These are phyloP conservation scores for Radiomyces spectabilis DNA, from an alignment of 192 early-diverging fungal species.

Conservation along the genomic window DNA sequence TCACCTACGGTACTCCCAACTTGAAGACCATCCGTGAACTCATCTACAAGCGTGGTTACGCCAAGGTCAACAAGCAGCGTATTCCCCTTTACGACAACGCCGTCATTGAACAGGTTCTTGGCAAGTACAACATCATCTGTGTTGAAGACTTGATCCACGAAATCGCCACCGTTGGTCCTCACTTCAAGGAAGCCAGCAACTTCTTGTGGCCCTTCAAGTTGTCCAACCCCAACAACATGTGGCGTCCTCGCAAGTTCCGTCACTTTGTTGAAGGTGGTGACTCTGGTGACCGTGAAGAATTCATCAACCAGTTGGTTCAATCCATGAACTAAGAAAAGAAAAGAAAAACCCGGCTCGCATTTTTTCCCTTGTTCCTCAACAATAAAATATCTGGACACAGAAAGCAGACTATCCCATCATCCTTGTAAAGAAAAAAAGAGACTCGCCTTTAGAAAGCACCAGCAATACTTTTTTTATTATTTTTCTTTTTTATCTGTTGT, in stretches of 20 bases:
- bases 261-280: slow-evolving; percentile 99
- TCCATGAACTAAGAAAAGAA: slow-evolving; percentile 83
- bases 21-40: slow-evolving; percentile 98
- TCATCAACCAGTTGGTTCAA: slow-evolving; percentile 94
- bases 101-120: slow-evolving; percentile 87
- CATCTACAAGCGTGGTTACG: slow-evolving; percentile 99
- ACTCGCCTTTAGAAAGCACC: no score
- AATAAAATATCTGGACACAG: neutral
- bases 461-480: neutral
- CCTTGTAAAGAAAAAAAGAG: no score
- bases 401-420: no score
- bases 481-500: neutral
- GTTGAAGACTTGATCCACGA: slow-evolving; percentile 98
- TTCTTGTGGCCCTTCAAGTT: slow-evolving; percentile 99
- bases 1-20: slow-evolving; percentile 94
- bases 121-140: slow-evolving; percentile 94
- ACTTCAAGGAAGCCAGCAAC: slow-evolving; percentile 92
- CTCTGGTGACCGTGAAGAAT: slow-evolving; percentile 92
- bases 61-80: slow-evolving; percentile 97
- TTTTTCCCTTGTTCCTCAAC: neutral
- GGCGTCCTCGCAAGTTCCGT: slow-evolving; percentile 83
- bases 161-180: slow-evolving; percentile 95
- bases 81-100: slow-evolving; percentile 91
- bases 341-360: neutral
- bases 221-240: slow-evolving; percentile 96